Conservation (phyloP, 1,284 basidiomycete genomes). For the Athelia sp. region DNA sequence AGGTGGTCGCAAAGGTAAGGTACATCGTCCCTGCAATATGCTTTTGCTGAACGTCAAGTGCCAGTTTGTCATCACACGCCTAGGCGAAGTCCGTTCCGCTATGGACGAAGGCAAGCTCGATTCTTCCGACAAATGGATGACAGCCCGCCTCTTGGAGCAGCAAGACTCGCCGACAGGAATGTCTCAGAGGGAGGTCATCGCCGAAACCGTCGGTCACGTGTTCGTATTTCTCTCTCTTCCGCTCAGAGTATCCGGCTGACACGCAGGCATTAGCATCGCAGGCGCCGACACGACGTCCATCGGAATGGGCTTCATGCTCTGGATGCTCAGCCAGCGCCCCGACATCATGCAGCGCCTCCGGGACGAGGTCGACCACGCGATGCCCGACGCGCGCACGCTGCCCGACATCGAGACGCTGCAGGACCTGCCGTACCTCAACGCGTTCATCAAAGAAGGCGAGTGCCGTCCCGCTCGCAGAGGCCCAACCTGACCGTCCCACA, state of each 20-base stretch:
- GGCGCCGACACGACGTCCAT: conserved; percentile 73
- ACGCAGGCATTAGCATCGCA: conserved; percentile 53
- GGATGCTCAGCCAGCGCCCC: conserved; percentile 71
- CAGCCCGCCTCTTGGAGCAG: too few species aligned
- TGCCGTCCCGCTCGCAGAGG: too few species aligned
- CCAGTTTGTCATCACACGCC: too few species aligned
- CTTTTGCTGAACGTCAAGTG: too few species aligned
- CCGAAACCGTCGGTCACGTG: conserved; percentile 75
- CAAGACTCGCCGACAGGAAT: too few species aligned
- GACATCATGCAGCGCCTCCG: conserved; percentile 64
- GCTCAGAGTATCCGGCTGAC: conserved; percentile 4
- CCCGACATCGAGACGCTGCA: conserved; percentile 57
- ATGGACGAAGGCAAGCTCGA: too few species aligned
- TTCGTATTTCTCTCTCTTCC: conserved; percentile 31
- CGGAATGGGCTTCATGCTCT: conserved; percentile 67
- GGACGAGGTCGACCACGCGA: conserved; percentile 61
- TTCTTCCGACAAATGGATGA: too few species aligned
- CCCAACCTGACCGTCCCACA: too few species aligned
- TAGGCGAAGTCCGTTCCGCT: too few species aligned
- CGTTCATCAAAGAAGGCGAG: conserved; percentile 73
- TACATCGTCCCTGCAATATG: too few species aligned
- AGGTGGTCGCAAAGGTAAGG: too few species aligned
- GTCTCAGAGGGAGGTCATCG: conserved; percentile 55
- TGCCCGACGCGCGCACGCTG: conserved; percentile 49
- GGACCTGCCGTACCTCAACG: conserved; percentile 64